Conservation (phyloP, 2,329 filamentous ascomycete species). For the Alternaria postmessia region DNA sequence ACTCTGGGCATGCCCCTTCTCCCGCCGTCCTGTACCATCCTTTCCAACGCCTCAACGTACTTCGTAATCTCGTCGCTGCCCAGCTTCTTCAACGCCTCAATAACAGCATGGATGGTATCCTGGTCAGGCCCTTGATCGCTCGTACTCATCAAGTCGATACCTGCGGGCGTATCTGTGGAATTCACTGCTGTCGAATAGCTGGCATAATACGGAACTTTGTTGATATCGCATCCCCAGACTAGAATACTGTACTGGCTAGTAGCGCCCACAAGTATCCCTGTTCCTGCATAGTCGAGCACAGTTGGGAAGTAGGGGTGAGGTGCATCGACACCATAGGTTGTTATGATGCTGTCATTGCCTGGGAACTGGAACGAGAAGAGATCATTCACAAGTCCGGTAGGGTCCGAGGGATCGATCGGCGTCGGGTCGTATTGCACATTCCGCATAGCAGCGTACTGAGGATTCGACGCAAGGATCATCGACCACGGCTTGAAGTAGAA, state of each 20-base stretch:
- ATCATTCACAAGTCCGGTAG: constrained; percentile 22
- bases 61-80: constrained; percentile 14
- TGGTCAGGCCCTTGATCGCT: constrained; percentile 17
- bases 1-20: constrained; percentile 14
- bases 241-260: background rate
- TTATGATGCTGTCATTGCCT: constrained; percentile 20
- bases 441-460: constrained; percentile 16
- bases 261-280: background rate
- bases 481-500: constrained; percentile 32
- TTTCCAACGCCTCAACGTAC: constrained; percentile 7
- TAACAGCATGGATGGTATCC: constrained; percentile 12
- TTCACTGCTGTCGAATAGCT: background rate
- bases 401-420: constrained; percentile 3
- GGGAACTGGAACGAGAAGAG: constrained; percentile 30
- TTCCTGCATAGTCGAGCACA: background rate
- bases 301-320: background rate
- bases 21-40: constrained; percentile 19
- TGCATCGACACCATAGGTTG: constrained; percentile 26
- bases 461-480: constrained; percentile 24
- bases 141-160: constrained; percentile 28
- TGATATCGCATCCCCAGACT: background rate
- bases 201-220: background rate
- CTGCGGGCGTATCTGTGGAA: constrained; percentile 18
- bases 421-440: constrained; percentile 32
- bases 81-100: constrained; percentile 10